phyloP scores from a whole-genome alignment of 148 eudicot species.

The Camellia sinensis region DNA sequence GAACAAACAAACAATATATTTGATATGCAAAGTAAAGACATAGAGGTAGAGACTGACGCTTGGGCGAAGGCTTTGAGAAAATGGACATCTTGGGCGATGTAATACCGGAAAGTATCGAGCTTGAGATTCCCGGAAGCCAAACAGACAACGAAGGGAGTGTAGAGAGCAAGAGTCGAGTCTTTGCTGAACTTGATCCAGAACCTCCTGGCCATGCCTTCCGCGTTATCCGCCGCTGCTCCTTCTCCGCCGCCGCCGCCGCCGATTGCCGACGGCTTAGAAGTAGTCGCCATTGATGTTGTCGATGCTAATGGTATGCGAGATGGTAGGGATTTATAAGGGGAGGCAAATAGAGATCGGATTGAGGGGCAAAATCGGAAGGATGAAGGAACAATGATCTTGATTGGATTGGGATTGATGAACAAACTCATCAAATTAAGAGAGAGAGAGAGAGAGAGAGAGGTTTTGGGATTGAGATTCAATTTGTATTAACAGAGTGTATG shows the following conservation, averaged over 20 bases:
- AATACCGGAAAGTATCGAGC: conserved; percentile 60
- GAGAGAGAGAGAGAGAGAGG: background rate
- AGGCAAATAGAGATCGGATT: background rate
- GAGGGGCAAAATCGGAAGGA: conserved; percentile 2
- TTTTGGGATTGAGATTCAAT: background rate
- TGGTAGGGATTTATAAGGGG: background rate
- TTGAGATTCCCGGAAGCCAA: conserved; percentile 69
- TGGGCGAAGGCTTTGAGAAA: conserved; percentile 77
- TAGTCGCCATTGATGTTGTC: conserved; percentile 35
- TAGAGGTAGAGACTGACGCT: conserved; percentile 49
- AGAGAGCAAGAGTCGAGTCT: conserved; percentile 54
- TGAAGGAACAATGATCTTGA: conserved; percentile 18
- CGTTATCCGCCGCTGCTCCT: conserved; percentile 29
- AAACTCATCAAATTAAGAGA: conserved; percentile 33
- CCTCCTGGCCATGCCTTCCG: conserved; percentile 55
- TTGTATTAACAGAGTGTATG: background rate
- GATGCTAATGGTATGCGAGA: conserved; percentile 12
- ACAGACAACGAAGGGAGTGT: conserved; percentile 68
- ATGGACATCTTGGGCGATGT: conserved; percentile 77
- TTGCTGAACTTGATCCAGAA: conserved; percentile 62
- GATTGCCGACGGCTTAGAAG: conserved; percentile 33
- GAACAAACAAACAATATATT: background rate
- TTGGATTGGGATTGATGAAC: conserved; percentile 19
- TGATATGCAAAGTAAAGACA: background rate
- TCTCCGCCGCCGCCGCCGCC: conserved; percentile 35